Evolutionary conservation across 2,329 filamentous ascomycete genomes (phyloP).

Genomic region (Thielaviopsis punctulata): DNA sequence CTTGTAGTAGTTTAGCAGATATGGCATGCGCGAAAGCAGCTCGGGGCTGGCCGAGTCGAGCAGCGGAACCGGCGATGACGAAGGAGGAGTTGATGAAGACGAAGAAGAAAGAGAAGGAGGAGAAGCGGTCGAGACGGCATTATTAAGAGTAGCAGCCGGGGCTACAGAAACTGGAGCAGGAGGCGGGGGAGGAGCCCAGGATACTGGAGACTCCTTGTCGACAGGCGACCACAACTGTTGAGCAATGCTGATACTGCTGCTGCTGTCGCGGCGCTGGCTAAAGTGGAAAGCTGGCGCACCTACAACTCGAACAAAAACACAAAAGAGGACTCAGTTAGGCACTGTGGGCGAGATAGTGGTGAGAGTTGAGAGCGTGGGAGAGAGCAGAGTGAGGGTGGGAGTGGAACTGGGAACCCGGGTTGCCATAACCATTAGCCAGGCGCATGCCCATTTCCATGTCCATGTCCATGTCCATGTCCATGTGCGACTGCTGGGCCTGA

Average conservation of each 20-base stretch:
- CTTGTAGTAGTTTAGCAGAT: constrained; percentile 85
- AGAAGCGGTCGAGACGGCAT: background rate
- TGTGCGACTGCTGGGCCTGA: background rate
- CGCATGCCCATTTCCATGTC: background rate
- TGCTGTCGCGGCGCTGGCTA: background rate
- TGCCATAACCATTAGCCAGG: background rate
- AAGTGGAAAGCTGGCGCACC: background rate
- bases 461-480: too few relatives aligned
- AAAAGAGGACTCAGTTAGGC: background rate
- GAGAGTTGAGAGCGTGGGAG: background rate
- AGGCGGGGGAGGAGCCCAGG: background rate
- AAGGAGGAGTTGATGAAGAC: background rate
- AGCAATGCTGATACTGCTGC: background rate
- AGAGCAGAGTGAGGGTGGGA: background rate
- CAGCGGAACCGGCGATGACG: background rate
- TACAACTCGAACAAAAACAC: background rate
- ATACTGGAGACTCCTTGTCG: background rate
- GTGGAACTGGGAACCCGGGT: background rate
- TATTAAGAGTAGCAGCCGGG: background rate
- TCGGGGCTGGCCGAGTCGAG: background rate
- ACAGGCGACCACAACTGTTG: background rate
- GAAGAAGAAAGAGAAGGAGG: background rate
- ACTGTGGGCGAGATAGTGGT: background rate
- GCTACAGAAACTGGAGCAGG: background rate
- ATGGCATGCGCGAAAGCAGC: constrained; percentile 62